Conservation (phyloP, 495 filamentous ascomycete genomes). For the Acidomyces sp. region DNA sequence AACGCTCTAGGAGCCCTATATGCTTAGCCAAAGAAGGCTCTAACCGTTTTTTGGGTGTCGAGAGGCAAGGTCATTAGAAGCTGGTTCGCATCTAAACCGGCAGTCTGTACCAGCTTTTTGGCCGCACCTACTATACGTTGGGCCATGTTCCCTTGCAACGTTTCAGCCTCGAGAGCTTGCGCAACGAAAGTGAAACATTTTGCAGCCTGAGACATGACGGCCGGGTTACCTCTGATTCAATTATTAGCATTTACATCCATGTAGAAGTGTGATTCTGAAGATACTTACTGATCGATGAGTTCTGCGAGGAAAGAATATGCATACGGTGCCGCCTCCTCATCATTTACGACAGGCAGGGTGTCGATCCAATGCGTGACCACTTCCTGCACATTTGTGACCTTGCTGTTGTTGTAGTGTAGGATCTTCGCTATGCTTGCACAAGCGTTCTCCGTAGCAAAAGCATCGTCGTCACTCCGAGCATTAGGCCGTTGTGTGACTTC, state of each 20-base stretch:
- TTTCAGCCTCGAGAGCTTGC: constrained; percentile 80
- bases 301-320: constrained; percentile 85
- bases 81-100: constrained; percentile 56
- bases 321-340: constrained; percentile 95
- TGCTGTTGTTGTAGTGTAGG: constrained; percentile 68
- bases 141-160: constrained; percentile 69
- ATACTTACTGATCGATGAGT: constrained; percentile 83
- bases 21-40: constrained; percentile 32
- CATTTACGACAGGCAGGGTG: constrained; percentile 80
- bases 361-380: constrained; percentile 72
- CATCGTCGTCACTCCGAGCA: constrained; percentile 79
- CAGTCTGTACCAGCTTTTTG: constrained; percentile 55
- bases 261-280: no score
- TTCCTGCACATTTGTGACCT: constrained; percentile 58
- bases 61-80: constrained; percentile 57
- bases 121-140: constrained; percentile 57
- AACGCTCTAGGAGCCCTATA: no score
- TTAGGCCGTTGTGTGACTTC: constrained; percentile 64
- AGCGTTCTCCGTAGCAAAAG: constrained; percentile 96
- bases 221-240: constrained; percentile 56
- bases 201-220: constrained; percentile 54
- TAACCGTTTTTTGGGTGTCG: constrained; percentile 63
- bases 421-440: constrained; percentile 96
- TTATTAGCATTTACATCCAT: not conserved
- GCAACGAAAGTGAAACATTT: constrained; percentile 72